These are phyloP conservation scores for Cerioporus squamosus DNA, from an alignment of 1,284 basidiomycete genomes.

Conservation along the genomic window DNA sequence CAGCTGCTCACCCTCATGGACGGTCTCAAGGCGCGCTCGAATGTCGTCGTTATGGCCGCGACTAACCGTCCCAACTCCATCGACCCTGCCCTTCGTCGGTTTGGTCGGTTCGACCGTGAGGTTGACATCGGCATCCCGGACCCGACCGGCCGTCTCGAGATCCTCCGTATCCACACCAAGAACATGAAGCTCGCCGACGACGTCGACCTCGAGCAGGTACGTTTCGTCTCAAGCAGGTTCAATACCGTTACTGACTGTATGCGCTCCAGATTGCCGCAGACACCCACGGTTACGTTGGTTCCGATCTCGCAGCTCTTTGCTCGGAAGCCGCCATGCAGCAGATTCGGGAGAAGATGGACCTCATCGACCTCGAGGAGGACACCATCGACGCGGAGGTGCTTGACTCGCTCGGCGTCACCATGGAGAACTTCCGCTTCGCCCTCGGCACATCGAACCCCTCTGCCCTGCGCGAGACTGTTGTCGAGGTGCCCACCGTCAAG, in stretches of 20 bases:
- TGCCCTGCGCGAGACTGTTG: conserved; percentile 94
- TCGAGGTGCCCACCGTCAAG: conserved; percentile 94
- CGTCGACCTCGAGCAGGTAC: conserved; percentile 93
- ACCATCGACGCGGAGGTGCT: conserved; percentile 98
- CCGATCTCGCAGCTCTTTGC: conserved; percentile 95
- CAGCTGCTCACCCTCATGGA: conserved; percentile 99
- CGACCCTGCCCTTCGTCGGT: conserved; percentile 96
- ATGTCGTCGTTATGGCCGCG: conserved; percentile 99
- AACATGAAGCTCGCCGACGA: conserved; percentile 99
- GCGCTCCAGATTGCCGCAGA: conserved; percentile 87
- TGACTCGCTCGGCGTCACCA: conserved; percentile 94
- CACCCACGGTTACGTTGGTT: conserved; percentile 99
- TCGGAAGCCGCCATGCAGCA: conserved; percentile 99
- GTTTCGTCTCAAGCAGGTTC: conserved; percentile 13
- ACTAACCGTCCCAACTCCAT: conserved; percentile 99
- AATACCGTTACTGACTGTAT: conserved; percentile 7
- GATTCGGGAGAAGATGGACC: conserved; percentile 97
- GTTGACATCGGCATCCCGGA: conserved; percentile 98
- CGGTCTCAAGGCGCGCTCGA: conserved; percentile 96
- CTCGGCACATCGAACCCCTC: conserved; percentile 96
- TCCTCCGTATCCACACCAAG: conserved; percentile 99
- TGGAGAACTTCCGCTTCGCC: conserved; percentile 99
- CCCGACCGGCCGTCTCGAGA: conserved; percentile 97
- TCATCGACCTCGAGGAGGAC: conserved; percentile 92
- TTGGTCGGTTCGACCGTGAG: conserved; percentile 99